phyloP scores from a whole-genome alignment of 2,329 filamentous ascomycete genomes.

The Coniochaeta sp. region DNA sequence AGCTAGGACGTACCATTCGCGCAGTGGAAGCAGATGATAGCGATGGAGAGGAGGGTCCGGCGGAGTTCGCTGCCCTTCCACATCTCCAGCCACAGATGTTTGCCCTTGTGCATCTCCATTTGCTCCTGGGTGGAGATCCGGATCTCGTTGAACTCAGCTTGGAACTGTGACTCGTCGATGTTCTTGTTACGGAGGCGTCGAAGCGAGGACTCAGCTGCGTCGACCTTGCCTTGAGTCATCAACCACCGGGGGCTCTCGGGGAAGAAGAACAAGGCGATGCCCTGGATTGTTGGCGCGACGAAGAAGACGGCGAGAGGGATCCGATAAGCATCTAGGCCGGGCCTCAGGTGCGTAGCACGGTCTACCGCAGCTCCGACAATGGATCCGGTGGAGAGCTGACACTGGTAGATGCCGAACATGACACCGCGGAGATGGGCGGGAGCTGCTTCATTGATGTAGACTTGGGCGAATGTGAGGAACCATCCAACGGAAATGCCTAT shows the following conservation, averaged over 20 bases:
- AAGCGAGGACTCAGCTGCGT: constrained; percentile 20
- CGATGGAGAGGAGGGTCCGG: constrained; percentile 21
- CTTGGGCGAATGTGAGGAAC: constrained; percentile 28
- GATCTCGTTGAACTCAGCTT: constrained; percentile 24
- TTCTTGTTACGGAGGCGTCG: constrained; percentile 19
- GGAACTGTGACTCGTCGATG: constrained; percentile 20
- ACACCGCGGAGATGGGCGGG: constrained; percentile 27
- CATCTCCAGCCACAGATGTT: constrained; percentile 23
- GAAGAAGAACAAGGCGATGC: constrained; percentile 23
- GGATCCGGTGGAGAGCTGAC: constrained; percentile 23
- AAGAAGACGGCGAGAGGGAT: constrained; percentile 24
- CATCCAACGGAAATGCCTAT: constrained; percentile 28
- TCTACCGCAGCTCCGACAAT: constrained; percentile 25
- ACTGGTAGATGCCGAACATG: constrained; percentile 25
- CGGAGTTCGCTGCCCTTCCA: constrained; percentile 22
- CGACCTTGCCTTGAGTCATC: constrained; percentile 25
- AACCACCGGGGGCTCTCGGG: constrained; percentile 32
- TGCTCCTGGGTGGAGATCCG: constrained; percentile 20
- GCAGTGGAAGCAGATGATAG: constrained; percentile 23
- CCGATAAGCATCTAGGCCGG: constrained; percentile 9
- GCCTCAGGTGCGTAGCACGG: constrained; percentile 22
- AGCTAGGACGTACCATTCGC: constrained; percentile 19
- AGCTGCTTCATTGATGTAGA: constrained; percentile 28
- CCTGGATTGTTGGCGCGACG: constrained; percentile 22
- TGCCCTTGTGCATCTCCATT: constrained; percentile 14